These are phyloP conservation scores for Geotrichum fermentans DNA, from an alignment of 1,139 yeast species.

Conservation along the genomic window DNA sequence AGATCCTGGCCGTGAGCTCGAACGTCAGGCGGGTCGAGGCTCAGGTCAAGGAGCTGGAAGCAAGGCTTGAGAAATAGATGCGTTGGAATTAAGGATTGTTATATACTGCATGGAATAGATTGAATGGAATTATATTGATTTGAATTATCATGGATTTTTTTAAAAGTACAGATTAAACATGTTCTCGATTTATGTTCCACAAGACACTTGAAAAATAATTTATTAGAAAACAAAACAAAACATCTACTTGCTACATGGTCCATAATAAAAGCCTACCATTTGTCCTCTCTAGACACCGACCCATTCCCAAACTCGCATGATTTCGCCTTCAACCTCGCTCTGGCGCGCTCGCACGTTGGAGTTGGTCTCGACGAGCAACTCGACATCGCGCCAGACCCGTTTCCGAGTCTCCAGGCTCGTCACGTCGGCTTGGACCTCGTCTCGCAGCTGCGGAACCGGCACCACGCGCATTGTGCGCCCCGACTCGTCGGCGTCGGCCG, in stretches of 20 bases:
- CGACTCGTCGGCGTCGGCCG: conserved; percentile 35
- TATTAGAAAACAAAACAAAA: too few relatives aligned
- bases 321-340: conserved; percentile 77
- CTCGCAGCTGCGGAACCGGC: conserved; percentile 75
- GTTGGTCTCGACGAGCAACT: conserved; percentile 58
- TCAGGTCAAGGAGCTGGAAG: conserved; percentile 36
- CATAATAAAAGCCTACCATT: too few relatives aligned
- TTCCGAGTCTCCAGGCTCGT: conserved; percentile 46
- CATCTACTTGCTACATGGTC: too few relatives aligned
- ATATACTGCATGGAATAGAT: too few relatives aligned
- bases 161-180: too few relatives aligned
- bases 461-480: conserved; percentile 47
- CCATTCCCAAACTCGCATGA: conserved; percentile 91
- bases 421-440: conserved; percentile 49
- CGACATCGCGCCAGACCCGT: conserved; percentile 59
- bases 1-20: conserved; percentile 63
- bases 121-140: too few relatives aligned
- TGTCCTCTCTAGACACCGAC: conserved; percentile 43
- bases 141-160: too few relatives aligned
- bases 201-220: too few relatives aligned
- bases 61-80: conserved; percentile 22
- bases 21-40: conserved; percentile 65
- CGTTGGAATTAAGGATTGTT: too few relatives aligned
- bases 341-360: conserved; percentile 51
- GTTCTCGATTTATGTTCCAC: too few relatives aligned